Evolutionary conservation across 805 yeast species (phyloP), one percentile per base, ranked within the genome.

Genomic region (Scheffersomyces stipitis): DNA sequence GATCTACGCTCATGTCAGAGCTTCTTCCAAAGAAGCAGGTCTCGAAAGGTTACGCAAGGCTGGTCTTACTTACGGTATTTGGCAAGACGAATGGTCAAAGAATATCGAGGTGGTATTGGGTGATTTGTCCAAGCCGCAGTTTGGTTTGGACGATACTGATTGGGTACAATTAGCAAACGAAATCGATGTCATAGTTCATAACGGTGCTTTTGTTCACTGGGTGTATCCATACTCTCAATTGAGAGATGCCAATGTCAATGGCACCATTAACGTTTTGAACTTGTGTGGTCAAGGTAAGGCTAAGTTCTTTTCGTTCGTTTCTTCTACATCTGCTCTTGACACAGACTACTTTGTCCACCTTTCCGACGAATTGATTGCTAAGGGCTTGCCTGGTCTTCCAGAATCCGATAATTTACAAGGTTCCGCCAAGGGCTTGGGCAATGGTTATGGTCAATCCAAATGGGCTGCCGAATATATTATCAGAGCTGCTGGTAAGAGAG

Each of bases 181-280:
- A 1, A 70, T 91, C 40, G 99, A 95, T 60, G 82, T 83, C 3
- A 81, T 93, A 35, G 78, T 93, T 44, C 99, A 93, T 62, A 93
- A 93, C 51, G 99, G 98, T 69, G 99, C 99, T 13, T 72, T 90
- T 44, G 99, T 93, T 26, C 99, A 93, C 62, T 93, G 99, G 99
- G 96, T 90, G 2, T 93, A 86, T 60, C 98, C 99, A 18, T 93
- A 93, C 64, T 67, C 83, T 32, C 86, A 86, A 47, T 71, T 93
- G 53, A 79, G 98, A 51, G 96, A 87, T 48, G 93, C 98, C 23
- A 93, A 93, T 56, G 99, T 95, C 22, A 66, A 90, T 40, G 81
- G 96, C 30, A 85, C 98, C 0, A 64, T 91, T 41, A 86, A 90
- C 52, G 87, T 89, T 7, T 69, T 93, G 76, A 80, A 80, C 55